Base-by-base conservation (phyloP, 768 basidiomycete genomes). In the Mycena rosella region DNA sequence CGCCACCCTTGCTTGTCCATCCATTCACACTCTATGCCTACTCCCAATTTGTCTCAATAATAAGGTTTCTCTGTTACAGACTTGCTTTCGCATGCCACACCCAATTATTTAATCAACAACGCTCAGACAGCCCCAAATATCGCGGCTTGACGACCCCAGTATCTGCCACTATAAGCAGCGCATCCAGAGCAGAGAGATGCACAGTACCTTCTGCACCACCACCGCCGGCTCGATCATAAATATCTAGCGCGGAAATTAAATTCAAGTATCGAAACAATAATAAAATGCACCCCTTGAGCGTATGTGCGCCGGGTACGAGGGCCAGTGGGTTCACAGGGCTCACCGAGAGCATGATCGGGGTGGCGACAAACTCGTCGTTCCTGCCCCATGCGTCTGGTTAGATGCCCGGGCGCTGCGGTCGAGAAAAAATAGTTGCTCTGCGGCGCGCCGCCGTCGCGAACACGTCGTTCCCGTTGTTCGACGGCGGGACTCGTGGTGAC, bases 81-180 rank as follows among this genome's bases (percentile, higher is more conserved):
- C n/a, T n/a, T n/a, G n/a, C n/a, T n/a, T n/a, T n/a, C n/a, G n/a
- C n/a, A n/a, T n/a, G n/a, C n/a, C n/a, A n/a, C n/a, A n/a, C n/a
- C 17, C 14, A 18, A 5, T 58, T 32, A 60, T 22, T 51, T 38
- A 29, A 78, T 73, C 40, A 72, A 59, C 38, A 81, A 73, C 87
- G 88, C 75, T 90, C 89, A 2, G 89, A 88, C 36, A 89, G 89
- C 9, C 89, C 89, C 36, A 91, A 80, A 73, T 89, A 91, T 68
- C 88, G 89, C 0, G 84, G 77, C 52, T 76, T 71, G 8, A 89
- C 80, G 18, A 86, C 87, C 34, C 88, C 89, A 30, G 86, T 83
- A 75, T 90, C 89, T 89, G 24, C 51, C 57, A 45, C 40, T 18
- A 8, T 30, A 34, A 22, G 36, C 34, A 17, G n/a, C n/a, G n/a